Evolutionary conservation across 2,329 filamentous ascomycete genomes (phyloP), one percentile per base, ranked within the genome.

Genomic region (Domatiomyces globalis): DNA sequence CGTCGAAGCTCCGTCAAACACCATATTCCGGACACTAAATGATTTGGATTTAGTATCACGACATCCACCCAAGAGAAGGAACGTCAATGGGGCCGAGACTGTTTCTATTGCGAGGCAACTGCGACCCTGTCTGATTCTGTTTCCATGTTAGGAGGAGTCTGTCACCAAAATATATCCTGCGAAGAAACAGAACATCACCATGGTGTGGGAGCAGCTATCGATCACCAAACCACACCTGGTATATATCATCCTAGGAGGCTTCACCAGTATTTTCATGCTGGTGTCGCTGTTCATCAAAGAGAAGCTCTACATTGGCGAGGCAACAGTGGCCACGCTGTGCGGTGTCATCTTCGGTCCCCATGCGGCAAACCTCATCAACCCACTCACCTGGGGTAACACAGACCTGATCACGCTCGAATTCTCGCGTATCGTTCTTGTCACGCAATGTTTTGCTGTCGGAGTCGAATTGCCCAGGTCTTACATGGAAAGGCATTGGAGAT

Each of bases 261-360:
- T 98, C 73, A 98, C 92, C 60, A 88, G 85, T 54, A 74, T 98
- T 62, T 98, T 98, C 73, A 98, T 98, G 92, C 76, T 98, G 54
- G 95, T 88, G 69, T 98, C 92, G 54, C 87, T 94, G 51, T 82
- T 96, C 65, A 94, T 98, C 72, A 98, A 98, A 75, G 92, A 98
- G 75, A 85, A 86, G 67, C 78, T 96, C 64, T 98, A 98, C 73
- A 98, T 98, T 67, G 92, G 92, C 65, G 92, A 98, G 76, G 92
- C 92, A 48, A 96, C 92, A 1, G 87, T 98, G 45, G 81, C 81
- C n/a, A 83, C 81, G 0, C 66, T 84, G 10, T 84, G 80, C 62
- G 81, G 81, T 56, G 81, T 85, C 64, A 81, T 84, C 50, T 83
- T 85, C 56, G 81, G 81, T 1, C 81, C 80, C 2, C 78, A 83